phyloP scores from a whole-genome alignment of 495 filamentous ascomycete species.

The Lophiotrema nucula region DNA sequence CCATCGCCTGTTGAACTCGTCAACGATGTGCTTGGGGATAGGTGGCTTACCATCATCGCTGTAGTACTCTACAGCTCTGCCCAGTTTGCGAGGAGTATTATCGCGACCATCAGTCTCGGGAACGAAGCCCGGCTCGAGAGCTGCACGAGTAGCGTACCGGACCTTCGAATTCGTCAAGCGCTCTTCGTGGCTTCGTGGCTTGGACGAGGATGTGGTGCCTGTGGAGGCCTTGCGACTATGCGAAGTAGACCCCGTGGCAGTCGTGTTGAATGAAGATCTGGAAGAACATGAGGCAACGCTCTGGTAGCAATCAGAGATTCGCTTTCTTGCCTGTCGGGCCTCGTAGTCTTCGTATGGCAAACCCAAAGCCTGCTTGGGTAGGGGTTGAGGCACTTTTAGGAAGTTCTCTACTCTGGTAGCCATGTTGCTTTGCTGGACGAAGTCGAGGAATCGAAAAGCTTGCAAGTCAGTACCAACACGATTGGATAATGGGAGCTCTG shows the following conservation, averaged over 20 bases:
- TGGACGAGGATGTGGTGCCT: neutral
- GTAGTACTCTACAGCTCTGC: neutral
- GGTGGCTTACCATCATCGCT: neutral
- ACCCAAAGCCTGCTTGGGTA: no score
- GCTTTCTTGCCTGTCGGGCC: neutral
- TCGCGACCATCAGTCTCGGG: neutral
- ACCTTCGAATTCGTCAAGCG: constrained; percentile 5
- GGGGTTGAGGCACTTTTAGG: no score
- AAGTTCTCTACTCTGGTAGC: no score
- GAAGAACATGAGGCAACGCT: neutral
- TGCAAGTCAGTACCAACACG: no score
- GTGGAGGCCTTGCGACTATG: neutral
- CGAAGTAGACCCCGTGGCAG: neutral
- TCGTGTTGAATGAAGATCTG: no score
- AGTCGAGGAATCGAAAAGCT: no score
- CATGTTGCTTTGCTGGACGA: no score
- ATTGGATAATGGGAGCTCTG: no score
- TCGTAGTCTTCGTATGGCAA: neutral
- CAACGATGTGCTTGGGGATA: constrained; percentile 8
- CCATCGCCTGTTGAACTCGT: constrained; percentile 9
- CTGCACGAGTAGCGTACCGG: constrained; percentile 1
- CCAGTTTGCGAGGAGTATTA: neutral
- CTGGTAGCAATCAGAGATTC: neutral
- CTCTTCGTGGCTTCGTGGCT: neutral
- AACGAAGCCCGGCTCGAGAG: neutral